phyloP scores from a whole-genome alignment of 2,329 filamentous ascomycete genomes.

The Fusarium tricinctum region DNA sequence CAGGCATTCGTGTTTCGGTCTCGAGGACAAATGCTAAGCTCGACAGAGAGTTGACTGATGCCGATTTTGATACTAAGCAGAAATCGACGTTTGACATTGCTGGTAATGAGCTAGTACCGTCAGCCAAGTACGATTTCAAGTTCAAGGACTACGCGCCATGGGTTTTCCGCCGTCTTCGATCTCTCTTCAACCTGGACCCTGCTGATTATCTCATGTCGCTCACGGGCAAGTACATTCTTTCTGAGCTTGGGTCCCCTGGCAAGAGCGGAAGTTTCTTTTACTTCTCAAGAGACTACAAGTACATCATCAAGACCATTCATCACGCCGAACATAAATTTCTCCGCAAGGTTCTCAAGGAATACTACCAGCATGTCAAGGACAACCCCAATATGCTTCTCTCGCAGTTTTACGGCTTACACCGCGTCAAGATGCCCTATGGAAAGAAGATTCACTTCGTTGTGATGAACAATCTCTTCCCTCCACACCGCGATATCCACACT shows the following conservation, averaged over 20 bases:
- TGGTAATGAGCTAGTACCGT: slow-evolving; percentile 96
- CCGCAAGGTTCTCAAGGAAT: slow-evolving; percentile 86
- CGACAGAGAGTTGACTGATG: slow-evolving; percentile 88
- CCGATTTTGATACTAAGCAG: slow-evolving; percentile 93
- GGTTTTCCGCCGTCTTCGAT: slow-evolving; percentile 94
- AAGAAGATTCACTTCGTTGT: slow-evolving; percentile 99
- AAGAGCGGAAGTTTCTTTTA: slow-evolving; percentile 99
- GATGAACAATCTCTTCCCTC: slow-evolving; percentile 99
- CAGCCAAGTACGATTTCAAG: slow-evolving; percentile 99
- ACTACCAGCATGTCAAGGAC: slow-evolving; percentile 90
- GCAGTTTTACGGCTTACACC: slow-evolving; percentile 96
- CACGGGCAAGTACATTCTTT: slow-evolving; percentile 98
- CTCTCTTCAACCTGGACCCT: slow-evolving; percentile 90
- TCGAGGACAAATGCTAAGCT: slow-evolving; percentile 97
- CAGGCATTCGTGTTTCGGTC: slow-evolving; percentile 96
- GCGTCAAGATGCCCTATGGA: slow-evolving; percentile 98
- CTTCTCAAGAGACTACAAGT: slow-evolving; percentile 99
- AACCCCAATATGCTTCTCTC: slow-evolving; percentile 98
- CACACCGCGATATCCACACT: slow-evolving; percentile 95
- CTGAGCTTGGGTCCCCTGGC: slow-evolving; percentile 94
- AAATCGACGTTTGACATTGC: slow-evolving; percentile 99
- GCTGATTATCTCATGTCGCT: slow-evolving; percentile 98
- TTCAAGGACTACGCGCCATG: slow-evolving; percentile 99
- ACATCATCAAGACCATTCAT: slow-evolving; percentile 99
- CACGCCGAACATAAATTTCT: slow-evolving; percentile 93